phyloP scores from a whole-genome alignment of 164 flowering plant species.

The Cinnamomum chago region DNA sequence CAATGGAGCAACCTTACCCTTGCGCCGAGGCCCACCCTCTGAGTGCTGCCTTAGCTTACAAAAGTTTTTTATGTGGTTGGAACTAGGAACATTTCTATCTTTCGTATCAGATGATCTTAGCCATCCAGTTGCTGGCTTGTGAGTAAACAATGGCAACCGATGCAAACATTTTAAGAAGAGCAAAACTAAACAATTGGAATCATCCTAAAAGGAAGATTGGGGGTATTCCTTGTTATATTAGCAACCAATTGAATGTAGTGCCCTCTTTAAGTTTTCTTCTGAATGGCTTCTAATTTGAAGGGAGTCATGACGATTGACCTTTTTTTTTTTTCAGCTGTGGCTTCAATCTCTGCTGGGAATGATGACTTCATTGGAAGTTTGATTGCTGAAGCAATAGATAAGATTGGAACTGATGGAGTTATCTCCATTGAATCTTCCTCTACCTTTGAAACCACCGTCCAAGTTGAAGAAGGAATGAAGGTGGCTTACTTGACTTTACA shows the following conservation, averaged over 20 bases:
- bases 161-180: no score
- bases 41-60: no score
- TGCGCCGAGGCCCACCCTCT: no score
- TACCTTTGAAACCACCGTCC: constrained; percentile 62
- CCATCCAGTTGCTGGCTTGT: no score
- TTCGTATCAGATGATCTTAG: no score
- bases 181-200: no score
- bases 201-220: no score
- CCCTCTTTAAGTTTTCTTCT: not conserved
- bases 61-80: no score
- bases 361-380: constrained; percentile 77
- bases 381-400: constrained; percentile 76
- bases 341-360: constrained; percentile 91
- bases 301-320: constrained; percentile 1
- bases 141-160: no score
- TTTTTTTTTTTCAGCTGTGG: constrained; percentile 60
- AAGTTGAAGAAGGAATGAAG: constrained; percentile 93
- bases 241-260: not conserved
- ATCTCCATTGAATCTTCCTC: constrained; percentile 75
- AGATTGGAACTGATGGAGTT: constrained; percentile 88
- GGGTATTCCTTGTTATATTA: no score
- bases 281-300: not conserved
- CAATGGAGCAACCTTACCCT: no score
- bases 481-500: constrained; percentile 24
- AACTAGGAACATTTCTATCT: no score